Evolutionary conservation across 78 protist genomes (phyloP).

Genomic region (Dictyostelium purpureum): DNA sequence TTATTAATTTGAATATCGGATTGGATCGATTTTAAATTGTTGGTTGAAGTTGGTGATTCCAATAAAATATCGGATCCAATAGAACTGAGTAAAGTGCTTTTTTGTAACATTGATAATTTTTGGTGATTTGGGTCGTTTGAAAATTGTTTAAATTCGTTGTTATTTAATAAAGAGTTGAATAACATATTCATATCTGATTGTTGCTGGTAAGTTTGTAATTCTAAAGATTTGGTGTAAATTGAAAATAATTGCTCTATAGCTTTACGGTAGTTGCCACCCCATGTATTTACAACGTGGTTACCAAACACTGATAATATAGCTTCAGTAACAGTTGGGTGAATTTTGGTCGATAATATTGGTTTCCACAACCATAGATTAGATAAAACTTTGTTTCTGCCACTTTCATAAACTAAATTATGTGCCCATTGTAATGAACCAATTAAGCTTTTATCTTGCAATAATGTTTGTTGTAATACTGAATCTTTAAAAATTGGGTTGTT

Average conservation of each 20-base stretch:
- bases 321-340: constrained; percentile 24
- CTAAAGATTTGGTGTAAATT: constrained; percentile 32
- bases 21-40: background rate
- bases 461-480: background rate
- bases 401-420: constrained; percentile 41
- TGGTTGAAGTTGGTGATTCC: background rate
- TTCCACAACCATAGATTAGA: constrained; percentile 56
- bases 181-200: background rate
- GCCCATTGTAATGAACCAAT: constrained; percentile 60
- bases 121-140: no score
- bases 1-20: background rate
- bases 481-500: constrained; percentile 50
- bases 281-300: constrained; percentile 31
- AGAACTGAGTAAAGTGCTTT: background rate
- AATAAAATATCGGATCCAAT: constrained; percentile 5
- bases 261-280: constrained; percentile 45
- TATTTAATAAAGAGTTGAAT: background rate
- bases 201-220: constrained; percentile 1
- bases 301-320: constrained; percentile 36
- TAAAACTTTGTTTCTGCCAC: background rate
- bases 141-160: background rate
- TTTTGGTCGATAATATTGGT: background rate
- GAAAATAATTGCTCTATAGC: constrained; percentile 21
- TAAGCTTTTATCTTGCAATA: background rate
- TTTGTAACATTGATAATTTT: background rate